These are phyloP conservation scores for Dillenia turbinata DNA, from an alignment of 164 flowering plant genomes.

Conservation along the genomic window DNA sequence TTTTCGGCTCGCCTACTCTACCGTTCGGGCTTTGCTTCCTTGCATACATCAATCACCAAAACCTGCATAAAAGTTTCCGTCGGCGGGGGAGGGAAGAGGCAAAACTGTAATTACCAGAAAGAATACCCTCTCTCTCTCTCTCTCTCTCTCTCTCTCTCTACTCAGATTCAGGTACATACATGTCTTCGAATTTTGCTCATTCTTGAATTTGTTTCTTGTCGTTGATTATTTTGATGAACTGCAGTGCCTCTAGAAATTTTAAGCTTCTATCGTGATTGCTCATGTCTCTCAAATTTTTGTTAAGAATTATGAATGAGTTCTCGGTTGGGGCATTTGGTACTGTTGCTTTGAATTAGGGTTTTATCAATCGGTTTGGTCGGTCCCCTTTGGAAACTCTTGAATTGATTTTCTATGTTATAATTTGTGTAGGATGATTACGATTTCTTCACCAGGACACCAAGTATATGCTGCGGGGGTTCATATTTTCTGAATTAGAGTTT, in stretches of 20 bases:
- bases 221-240: neutral
- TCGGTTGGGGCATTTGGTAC: neutral
- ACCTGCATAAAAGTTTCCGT: neutral
- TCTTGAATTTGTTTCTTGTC: neutral
- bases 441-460: no score
- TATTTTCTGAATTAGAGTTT: neutral
- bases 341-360: neutral
- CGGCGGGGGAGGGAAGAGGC: constrained; percentile 1
- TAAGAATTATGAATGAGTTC: neutral
- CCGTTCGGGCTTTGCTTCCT: constrained; percentile 10
- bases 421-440: neutral
- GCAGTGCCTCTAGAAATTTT: neutral
- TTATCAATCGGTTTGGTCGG: neutral
- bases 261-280: neutral
- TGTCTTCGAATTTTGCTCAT: neutral
- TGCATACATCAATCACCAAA: neutral
- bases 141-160: constrained; percentile 6
- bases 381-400: neutral
- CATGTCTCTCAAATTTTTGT: neutral
- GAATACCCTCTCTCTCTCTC: neutral
- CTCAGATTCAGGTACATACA: neutral
- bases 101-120: neutral
- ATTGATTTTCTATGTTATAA: neutral
- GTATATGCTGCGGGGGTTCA: neutral
- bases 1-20: constrained; percentile 25